phyloP scores from a whole-genome alignment of 345 rosid species.

The Melaleuca alternifolia region DNA sequence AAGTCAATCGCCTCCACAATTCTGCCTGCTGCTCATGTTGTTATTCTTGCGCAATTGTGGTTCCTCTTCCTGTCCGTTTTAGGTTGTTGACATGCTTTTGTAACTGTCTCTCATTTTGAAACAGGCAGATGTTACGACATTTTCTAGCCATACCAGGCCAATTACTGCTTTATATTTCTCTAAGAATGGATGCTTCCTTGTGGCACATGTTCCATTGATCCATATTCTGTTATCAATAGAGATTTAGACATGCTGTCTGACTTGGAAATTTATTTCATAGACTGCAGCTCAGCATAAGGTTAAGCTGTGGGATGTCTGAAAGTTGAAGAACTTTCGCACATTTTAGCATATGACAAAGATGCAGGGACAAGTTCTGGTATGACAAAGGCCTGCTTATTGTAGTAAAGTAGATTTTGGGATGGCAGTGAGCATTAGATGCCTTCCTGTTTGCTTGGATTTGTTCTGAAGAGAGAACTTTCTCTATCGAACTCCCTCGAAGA shows the following conservation, averaged over 20 bases:
- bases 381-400: background rate
- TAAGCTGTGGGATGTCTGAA: slow-evolving; percentile 93
- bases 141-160: slow-evolving; percentile 75
- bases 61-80: background rate
- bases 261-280: slow-evolving; percentile 27
- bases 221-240: background rate
- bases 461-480: background rate
- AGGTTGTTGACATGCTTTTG: no score
- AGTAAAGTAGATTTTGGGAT: background rate
- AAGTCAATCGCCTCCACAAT: background rate
- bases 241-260: slow-evolving; percentile 7
- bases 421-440: background rate
- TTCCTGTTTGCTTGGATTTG: background rate
- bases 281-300: slow-evolving; percentile 93
- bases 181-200: slow-evolving; percentile 94
- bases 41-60: background rate
- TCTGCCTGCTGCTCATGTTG: background rate
- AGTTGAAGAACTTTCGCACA: slow-evolving; percentile 81
- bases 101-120: background rate
- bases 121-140: slow-evolving; percentile 82
- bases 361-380: slow-evolving; percentile 81
- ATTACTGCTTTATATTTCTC: slow-evolving; percentile 95
- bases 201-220: slow-evolving; percentile 35
- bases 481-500: background rate
- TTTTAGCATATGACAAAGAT: slow-evolving; percentile 44